phyloP scores from a whole-genome alignment of 2,329 filamentous ascomycete species.

The Geosmithia putterillii region DNA sequence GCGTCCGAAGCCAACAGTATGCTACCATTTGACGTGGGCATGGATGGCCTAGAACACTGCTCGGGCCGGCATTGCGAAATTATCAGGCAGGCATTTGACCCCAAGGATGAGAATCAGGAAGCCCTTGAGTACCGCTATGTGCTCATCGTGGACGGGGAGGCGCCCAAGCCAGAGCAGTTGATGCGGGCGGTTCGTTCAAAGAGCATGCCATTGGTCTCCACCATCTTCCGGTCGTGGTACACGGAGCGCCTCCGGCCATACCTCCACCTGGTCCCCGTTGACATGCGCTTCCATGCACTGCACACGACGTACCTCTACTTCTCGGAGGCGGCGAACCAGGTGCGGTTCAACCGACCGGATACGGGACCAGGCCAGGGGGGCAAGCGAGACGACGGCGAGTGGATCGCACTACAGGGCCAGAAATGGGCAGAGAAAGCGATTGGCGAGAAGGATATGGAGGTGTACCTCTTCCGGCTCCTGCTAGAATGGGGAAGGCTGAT shows the following conservation, averaged over 20 bases:
- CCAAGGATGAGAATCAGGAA: conserved; percentile 23
- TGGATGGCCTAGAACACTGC: conserved; percentile 46
- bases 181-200: conserved; percentile 52
- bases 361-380: conserved; percentile 10
- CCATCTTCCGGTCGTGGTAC: conserved; percentile 70
- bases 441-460: conserved; percentile 63
- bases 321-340: conserved; percentile 36
- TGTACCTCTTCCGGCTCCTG: conserved; percentile 67
- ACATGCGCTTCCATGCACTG: conserved; percentile 59
- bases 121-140: conserved; percentile 59
- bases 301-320: conserved; percentile 70
- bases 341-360: conserved; percentile 18
- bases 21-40: conserved; percentile 42
- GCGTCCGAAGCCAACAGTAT: conserved; percentile 39
- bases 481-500: conserved; percentile 65
- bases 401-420: conserved; percentile 54
- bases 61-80: conserved; percentile 26
- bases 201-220: conserved; percentile 57
- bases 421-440: conserved; percentile 53
- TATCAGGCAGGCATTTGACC: conserved; percentile 16
- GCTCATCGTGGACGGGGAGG: conserved; percentile 59
- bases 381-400: conserved; percentile 40
- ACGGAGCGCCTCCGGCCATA: conserved; percentile 62
- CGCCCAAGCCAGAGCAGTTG: conserved; percentile 48
- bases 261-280: conserved; percentile 71